phyloP scores from a whole-genome alignment of 768 basidiomycete species.

The Phaeotremella fagi region DNA sequence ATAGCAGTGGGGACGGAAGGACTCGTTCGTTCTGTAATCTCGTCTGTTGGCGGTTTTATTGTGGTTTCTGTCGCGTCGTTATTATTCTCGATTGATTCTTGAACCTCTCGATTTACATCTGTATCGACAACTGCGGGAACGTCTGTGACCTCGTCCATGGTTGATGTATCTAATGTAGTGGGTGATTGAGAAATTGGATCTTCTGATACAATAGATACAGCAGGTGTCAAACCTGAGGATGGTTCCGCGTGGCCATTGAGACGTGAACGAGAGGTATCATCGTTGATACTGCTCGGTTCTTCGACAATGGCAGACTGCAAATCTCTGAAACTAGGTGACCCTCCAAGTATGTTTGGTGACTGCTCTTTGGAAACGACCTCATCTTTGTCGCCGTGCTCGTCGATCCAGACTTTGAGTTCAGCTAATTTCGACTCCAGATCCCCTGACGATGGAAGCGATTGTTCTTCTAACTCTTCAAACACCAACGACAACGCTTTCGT shows the following conservation, averaged over 20 bases:
- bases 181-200: conserved; percentile 1
- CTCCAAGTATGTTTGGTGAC: too few relatives aligned
- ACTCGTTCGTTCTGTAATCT: background rate
- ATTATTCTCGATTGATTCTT: too few relatives aligned
- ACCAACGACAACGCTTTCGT: background rate
- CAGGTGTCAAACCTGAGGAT: background rate
- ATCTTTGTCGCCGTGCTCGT: background rate
- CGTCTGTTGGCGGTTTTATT: background rate
- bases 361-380: background rate
- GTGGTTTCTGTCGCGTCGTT: background rate
- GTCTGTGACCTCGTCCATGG: too few relatives aligned
- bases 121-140: too few relatives aligned
- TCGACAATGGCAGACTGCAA: background rate
- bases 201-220: background rate
- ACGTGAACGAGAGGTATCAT: too few relatives aligned
- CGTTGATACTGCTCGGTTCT: too few relatives aligned
- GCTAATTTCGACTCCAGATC: conserved; percentile 9
- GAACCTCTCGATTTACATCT: too few relatives aligned
- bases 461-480: conserved; percentile 3
- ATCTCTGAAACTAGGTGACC: background rate
- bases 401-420: conserved; percentile 11
- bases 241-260: background rate
- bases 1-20: background rate
- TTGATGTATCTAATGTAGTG: background rate
- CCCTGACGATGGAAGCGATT: background rate